Conservation (phyloP, 1,284 basidiomycete species). For the Boletus smithii region DNA sequence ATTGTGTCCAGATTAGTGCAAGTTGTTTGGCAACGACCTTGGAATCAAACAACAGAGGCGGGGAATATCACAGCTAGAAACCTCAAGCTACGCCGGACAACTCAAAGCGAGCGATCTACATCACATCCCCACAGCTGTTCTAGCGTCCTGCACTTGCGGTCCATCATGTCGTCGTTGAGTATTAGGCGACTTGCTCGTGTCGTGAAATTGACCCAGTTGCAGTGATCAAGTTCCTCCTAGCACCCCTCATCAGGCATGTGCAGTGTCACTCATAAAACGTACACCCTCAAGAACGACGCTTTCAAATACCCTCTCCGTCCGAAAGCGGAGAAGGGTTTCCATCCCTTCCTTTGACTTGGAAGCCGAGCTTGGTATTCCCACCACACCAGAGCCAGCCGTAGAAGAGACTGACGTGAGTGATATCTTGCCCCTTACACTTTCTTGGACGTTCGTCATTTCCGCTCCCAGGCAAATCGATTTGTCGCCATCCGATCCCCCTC, state of each 20-base stretch:
- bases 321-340: constrained; percentile 34
- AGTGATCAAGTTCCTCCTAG: constrained; percentile 26
- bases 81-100: neutral
- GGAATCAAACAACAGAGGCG: constrained; percentile 26
- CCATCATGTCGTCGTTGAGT: constrained; percentile 33
- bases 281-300: constrained; percentile 32
- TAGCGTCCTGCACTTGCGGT: neutral
- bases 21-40: constrained; percentile 31
- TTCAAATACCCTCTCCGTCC: constrained; percentile 29
- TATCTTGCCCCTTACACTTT: neutral
- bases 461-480: constrained; percentile 45
- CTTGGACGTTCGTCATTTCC: constrained; percentile 4
- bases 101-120: neutral
- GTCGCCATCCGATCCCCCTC: constrained; percentile 39
- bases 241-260: constrained; percentile 31
- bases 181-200: constrained; percentile 5
- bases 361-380: constrained; percentile 21
- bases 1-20: constrained; percentile 1
- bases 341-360: constrained; percentile 31
- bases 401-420: constrained; percentile 33
- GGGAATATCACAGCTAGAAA: neutral
- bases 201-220: constrained; percentile 19
- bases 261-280: constrained; percentile 29
- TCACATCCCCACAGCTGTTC: neutral
- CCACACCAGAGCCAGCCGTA: constrained; percentile 19